Evolutionary conservation across 169 alveolate species (phyloP).

Genomic region (Plasmodium falciparum): DNA sequence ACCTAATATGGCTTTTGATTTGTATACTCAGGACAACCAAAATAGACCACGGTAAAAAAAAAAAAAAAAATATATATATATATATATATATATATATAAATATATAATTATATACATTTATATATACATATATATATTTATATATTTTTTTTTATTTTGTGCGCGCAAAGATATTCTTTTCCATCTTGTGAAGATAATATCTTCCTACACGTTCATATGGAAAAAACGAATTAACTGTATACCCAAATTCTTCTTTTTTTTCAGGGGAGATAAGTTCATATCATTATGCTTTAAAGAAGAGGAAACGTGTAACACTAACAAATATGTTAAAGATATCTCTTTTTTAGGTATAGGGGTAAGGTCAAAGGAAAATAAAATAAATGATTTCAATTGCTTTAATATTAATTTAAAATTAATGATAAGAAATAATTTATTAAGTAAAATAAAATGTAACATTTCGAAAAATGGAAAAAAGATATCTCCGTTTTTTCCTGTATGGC

Average conservation of each 20-base stretch:
- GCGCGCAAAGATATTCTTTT: too few relatives aligned
- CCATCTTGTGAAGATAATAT: too few relatives aligned
- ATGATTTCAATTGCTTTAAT: conserved; percentile 60
- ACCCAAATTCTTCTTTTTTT: too few relatives aligned
- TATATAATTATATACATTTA: too few relatives aligned
- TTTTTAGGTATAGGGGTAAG: conserved; percentile 56
- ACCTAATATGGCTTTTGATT: conserved; percentile 61
- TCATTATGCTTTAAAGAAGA: conserved; percentile 58
- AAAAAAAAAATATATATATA: neutral
- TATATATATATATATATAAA: neutral
- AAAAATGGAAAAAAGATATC: conserved; percentile 42
- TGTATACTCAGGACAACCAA: conserved; percentile 19
- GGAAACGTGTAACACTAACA: conserved; percentile 34
- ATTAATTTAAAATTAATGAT: conserved; percentile 32
- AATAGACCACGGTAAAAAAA: conserved; percentile 16
- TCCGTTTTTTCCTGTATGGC: conserved; percentile 72
- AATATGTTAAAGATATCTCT: conserved; percentile 40
- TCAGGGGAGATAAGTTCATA: conserved; percentile 33
- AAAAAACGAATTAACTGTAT: neutral
- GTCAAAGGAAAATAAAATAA: conserved; percentile 59
- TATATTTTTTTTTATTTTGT: neutral
- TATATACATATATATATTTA: neutral
- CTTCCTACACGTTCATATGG: neutral
- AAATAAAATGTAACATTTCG: conserved; percentile 40
- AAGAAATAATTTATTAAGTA: conserved; percentile 14